A percentile compares a stretch with the other conserved stretches of the same genome.
Conservation (phyloP, 2,329 filamentous ascomycete species). For the Lecanosticta acicola region DNA sequence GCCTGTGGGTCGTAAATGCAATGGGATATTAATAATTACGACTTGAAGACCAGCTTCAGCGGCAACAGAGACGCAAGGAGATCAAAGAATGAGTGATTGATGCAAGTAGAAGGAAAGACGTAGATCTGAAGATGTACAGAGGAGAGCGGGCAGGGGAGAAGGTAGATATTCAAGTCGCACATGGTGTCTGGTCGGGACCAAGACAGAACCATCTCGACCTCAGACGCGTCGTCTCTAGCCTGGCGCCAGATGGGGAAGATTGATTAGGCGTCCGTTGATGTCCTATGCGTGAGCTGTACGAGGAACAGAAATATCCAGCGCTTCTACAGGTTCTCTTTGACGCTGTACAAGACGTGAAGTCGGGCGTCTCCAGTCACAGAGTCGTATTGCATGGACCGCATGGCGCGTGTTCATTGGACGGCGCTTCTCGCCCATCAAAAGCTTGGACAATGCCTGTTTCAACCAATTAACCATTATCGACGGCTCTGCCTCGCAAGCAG, state of each 20-base stretch:
- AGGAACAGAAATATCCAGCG: constrained; percentile 19
- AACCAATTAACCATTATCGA: not conserved
- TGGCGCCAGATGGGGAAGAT: not conserved
- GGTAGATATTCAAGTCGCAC: constrained; percentile 4
- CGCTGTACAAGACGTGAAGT: constrained; percentile 10
- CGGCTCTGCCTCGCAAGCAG: not conserved
- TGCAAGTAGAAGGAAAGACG: constrained; percentile 10
- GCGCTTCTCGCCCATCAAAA: not conserved
- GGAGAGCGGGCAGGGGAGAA: constrained; percentile 4
- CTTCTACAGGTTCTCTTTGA: constrained; percentile 16
- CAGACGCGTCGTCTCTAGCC: not conserved
- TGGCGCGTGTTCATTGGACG: not conserved
- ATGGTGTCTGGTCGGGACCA: not conserved
- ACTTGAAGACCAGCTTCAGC: constrained; percentile 27
- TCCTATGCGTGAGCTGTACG: constrained; percentile 16
- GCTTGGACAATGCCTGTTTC: constrained; percentile 1
- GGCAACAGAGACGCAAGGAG: constrained; percentile 11
- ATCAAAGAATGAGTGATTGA: constrained; percentile 13
- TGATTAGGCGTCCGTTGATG: not conserved
- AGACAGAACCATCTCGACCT: not conserved
- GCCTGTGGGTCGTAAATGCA: constrained; percentile 1
- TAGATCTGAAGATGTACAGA: constrained; percentile 1
- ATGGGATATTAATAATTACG: constrained; percentile 14
- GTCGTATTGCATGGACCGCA: not conserved
- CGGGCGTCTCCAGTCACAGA: constrained; percentile 1